Evolutionary conservation across 805 yeast species (phyloP).

Genomic region (Schwanniomyces polymorphus): DNA sequence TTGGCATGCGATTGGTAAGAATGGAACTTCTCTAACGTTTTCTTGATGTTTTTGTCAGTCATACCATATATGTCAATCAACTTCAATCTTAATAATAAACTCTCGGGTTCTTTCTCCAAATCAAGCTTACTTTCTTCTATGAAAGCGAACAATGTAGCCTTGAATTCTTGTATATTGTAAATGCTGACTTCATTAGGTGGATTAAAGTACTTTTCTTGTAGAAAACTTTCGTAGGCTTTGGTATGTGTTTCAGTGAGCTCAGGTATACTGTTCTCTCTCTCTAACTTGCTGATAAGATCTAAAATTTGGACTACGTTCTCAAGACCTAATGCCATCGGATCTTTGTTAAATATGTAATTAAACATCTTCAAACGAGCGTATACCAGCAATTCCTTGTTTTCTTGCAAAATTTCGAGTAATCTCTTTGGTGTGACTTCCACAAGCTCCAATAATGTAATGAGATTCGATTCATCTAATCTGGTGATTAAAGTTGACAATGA

Average conservation of each 20-base stretch:
- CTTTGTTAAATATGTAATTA: slow-evolving; percentile 8
- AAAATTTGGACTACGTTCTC: background rate
- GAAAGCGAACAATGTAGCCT: slow-evolving; percentile 12
- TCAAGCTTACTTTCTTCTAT: slow-evolving; percentile 24
- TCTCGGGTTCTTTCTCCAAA: slow-evolving; percentile 21
- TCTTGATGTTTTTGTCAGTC: slow-evolving; percentile 23
- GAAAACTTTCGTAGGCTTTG: background rate
- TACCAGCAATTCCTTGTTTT: background rate
- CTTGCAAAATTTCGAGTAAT: background rate
- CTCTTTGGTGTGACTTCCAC: background rate
- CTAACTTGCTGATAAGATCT: background rate
- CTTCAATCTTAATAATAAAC: slow-evolving; percentile 30
- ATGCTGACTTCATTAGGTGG: background rate
- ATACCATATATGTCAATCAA: slow-evolving; percentile 35
- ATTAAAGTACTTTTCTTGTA: background rate
- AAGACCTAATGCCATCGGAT: slow-evolving; percentile 5
- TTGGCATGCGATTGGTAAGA: slow-evolving; percentile 37
- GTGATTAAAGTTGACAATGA: slow-evolving; percentile 5
- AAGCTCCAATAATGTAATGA: background rate
- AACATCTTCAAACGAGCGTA: slow-evolving; percentile 12
- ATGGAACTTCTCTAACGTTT: slow-evolving; percentile 38
- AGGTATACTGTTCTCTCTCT: background rate
- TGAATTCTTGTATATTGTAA: background rate
- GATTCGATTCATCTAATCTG: slow-evolving; percentile 4
- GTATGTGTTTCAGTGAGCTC: background rate